Evolutionary conservation across 306 rosid genomes (phyloP), one percentile per base, ranked within the genome.

Genomic region (Prunus kanzakura): DNA sequence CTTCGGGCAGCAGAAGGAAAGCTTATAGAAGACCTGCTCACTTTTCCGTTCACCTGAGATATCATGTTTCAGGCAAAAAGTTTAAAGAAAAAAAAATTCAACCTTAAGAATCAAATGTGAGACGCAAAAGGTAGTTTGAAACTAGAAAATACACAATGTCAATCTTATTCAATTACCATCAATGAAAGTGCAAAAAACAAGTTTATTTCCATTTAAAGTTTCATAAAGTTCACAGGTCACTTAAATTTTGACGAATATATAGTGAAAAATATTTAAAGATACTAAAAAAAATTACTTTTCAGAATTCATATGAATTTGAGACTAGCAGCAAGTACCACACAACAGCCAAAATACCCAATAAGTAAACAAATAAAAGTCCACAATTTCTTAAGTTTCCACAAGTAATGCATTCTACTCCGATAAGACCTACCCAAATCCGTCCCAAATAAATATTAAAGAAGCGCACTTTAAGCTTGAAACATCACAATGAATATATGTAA

Each of bases 1-100:
- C 88, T 92, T 77, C 99, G 91, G 13, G 93, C 99, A 30, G 99
- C 97, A 49, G 92, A 23, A 51, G 99, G 99, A 78, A 96, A 96
- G 71, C 70, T 88, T 69, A 80, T 18, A 0, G 80, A 60, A 49
- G 88, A 46, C 75, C 84, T 80, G 73, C 83, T 77, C 29, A 73
- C 50, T 73, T 80, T 91, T 69, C 86, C 93, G n/a, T 76, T 81
- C 76, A 83, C 92, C 99, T 92, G 86, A 64, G 51, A 45, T 61
- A 68, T 64, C 70, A 35, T 51, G 64, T 64, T 78, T 41, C 52
- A 23, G 45, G 52, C 14, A 77, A 64, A 79, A 84, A 56, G 38
- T 79, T 46, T 22, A 56, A 56, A 18, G 1, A 49, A 19, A 22
- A 65, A 65, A 3, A 76, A 46, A 14, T 69, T 23, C 55, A 50